phyloP scores from a whole-genome alignment of 1,284 basidiomycete species.

The Phlebopus sp. region DNA sequence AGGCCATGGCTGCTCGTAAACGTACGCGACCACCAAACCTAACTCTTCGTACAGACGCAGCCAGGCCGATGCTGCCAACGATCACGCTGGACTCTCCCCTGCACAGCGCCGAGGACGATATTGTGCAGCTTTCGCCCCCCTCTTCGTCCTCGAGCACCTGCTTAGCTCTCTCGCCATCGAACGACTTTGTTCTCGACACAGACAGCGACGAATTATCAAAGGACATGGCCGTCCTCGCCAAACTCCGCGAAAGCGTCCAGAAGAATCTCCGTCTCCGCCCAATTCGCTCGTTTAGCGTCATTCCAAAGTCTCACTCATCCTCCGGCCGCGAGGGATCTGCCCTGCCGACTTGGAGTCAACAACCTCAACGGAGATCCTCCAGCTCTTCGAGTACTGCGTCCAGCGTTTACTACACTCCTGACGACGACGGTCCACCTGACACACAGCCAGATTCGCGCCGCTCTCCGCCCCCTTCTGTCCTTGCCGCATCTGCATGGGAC shows the following conservation, averaged over 20 bases:
- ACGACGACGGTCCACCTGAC: conserved; percentile 31
- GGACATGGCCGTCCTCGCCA: conserved; percentile 63
- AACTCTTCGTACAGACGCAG: conserved; percentile 24
- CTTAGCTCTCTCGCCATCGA: conserved; percentile 15
- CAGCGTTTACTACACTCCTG: conserved; percentile 61
- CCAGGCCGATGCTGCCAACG: not conserved
- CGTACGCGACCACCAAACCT: conserved; percentile 38
- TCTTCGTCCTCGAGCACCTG: conserved; percentile 31
- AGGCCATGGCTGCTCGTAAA: conserved; percentile 11
- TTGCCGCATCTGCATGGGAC: conserved; percentile 35
- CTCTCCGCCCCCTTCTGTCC: conserved; percentile 8
- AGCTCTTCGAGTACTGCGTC: conserved; percentile 48
- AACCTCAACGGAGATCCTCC: conserved; percentile 3
- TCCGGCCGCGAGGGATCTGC: not conserved
- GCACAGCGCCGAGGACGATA: conserved; percentile 24
- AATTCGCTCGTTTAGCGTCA: conserved; percentile 53
- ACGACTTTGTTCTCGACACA: conserved; percentile 25
- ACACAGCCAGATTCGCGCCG: conserved; percentile 14
- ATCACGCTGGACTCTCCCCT: conserved; percentile 1
- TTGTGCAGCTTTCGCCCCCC: conserved; percentile 28
- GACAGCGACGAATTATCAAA: conserved; percentile 55
- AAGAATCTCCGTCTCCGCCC: conserved; percentile 74
- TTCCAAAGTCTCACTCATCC: conserved; percentile 35
- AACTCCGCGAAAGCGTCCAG: conserved; percentile 65
- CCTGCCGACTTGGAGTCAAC: conserved; percentile 4